Evolutionary conservation across 805 yeast genomes (phyloP).

Genomic region (Phaffomyces antillensis): DNA sequence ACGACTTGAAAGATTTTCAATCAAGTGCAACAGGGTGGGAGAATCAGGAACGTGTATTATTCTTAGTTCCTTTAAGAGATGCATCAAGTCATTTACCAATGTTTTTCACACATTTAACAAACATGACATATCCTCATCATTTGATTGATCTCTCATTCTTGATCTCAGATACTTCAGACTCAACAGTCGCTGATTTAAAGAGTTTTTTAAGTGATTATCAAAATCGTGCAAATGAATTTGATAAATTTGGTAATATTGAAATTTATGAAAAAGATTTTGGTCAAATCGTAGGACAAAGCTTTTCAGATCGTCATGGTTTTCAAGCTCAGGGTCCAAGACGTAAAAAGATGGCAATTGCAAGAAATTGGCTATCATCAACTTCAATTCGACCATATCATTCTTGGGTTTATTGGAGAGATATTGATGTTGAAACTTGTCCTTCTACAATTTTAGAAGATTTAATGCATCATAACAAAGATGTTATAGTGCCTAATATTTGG

Average conservation of each 20-base stretch:
- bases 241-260: constrained; percentile 77
- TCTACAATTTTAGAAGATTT: constrained; percentile 80
- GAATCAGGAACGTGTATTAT: constrained; percentile 66
- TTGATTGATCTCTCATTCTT: constrained; percentile 77
- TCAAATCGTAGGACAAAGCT: constrained; percentile 86
- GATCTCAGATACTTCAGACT: constrained; percentile 86
- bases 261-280: constrained; percentile 91
- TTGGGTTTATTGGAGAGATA: constrained; percentile 97
- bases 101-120: constrained; percentile 77
- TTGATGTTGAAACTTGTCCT: constrained; percentile 91
- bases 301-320: constrained; percentile 90
- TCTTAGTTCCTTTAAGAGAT: constrained; percentile 87
- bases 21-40: constrained; percentile 78
- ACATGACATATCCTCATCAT: constrained; percentile 81
- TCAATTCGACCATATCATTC: constrained; percentile 89
- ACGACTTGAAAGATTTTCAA: constrained; percentile 60
- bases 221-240: constrained; percentile 48
- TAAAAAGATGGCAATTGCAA: constrained; percentile 90
- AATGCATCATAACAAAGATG: constrained; percentile 87
- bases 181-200: constrained; percentile 67
- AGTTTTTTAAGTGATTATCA: constrained; percentile 57
- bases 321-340: constrained; percentile 94
- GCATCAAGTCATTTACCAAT: constrained; percentile 86
- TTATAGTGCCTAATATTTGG: constrained; percentile 94
- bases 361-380: constrained; percentile 87